Percentiles rank a stretch among this genome's conserved stretches.
phyloP scores from a whole-genome alignment of 352 stramenopile species.

The Blastocystis sp. region DNA sequence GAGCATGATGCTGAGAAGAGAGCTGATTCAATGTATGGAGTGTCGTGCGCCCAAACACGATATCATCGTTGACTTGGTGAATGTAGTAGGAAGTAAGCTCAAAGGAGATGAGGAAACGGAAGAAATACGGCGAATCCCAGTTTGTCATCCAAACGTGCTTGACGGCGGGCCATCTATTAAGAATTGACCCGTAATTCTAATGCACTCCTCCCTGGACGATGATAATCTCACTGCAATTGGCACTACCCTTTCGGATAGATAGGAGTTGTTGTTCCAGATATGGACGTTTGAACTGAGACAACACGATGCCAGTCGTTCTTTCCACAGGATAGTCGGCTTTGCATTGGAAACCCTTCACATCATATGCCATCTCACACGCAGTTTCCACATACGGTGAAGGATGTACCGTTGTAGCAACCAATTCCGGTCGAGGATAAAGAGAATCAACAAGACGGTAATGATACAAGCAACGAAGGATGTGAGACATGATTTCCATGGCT shows the following conservation, averaged over 20 bases:
- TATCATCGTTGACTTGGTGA: neutral
- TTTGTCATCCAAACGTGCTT: neutral
- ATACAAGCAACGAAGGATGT: slow-evolving; percentile 4
- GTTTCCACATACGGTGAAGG: no score
- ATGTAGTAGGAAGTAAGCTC: neutral
- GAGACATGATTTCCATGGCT: slow-evolving; percentile 7
- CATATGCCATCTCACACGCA: neutral
- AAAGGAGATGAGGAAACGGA: neutral
- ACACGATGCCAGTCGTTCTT: neutral
- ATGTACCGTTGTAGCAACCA: no score
- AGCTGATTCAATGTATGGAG: neutral
- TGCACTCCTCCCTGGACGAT: slow-evolving; percentile 17
- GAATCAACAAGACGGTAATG: neutral
- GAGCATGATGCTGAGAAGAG: neutral
- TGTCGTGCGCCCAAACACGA: neutral
- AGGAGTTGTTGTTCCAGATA: slow-evolving; percentile 27
- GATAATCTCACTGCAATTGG: neutral
- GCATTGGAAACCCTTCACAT: neutral
- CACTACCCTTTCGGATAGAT: neutral
- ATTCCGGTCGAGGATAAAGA: neutral
- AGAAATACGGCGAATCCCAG: neutral
- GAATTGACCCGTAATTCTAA: neutral
- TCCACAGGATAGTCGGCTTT: neutral
- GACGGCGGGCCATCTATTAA: neutral
- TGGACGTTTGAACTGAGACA: slow-evolving; percentile 34